Evolutionary conservation across 2,329 filamentous ascomycete genomes (phyloP), one percentile per base, ranked within the genome.

Genomic region (Chrysoporthe austroafricana): DNA sequence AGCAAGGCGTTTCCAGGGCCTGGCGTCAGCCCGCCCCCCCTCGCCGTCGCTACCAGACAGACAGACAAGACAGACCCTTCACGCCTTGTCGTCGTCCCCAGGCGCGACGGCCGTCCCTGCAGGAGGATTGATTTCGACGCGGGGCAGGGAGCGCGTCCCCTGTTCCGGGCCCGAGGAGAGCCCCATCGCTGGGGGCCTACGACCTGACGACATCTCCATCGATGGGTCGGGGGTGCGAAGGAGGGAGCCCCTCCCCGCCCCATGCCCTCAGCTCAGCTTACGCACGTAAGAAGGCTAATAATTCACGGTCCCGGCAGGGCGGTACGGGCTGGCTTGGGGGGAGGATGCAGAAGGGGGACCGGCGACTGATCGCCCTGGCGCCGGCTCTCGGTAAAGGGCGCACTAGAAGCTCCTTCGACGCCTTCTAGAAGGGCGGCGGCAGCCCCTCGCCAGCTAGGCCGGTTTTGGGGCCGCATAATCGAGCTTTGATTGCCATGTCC

Each of bases 401-500:
- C 74, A 74, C 76, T 79, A 79, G 77, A 80, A 79, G 72, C 72
- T 70, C 73, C 73, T 71, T 73, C 68, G 71, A 69, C 63, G 66
- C 71, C 73, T 79, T 80, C 77, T 77, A 77, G 77, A 79, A 79
- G 71, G 72, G 64, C 71, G 72, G 75, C 18, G 21, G 26, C 26
- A 26, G 72, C 73, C 74, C 72, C 72, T 46, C 71, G 69, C 68
- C 73, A 69, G 75, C 73, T 72, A 73, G 72, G 70, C 66, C 70
- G 57, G 21, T 50, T 68, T 71, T 69, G 72, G 68, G 69, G 72
- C 72, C 78, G 81, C 82, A 83, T 84, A 82, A 82, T 74, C 76
- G 74, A 74, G 72, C 74, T 77, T 82, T 81, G 83, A 83, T 83
- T 83, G 74, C 81, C 77, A 78, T 79, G 80, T 79, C 77, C 73